Evolutionary conservation across 73 alveolate species (phyloP), one percentile per base, ranked within the genome.

Genomic region (Durusdinium trenchii): DNA sequence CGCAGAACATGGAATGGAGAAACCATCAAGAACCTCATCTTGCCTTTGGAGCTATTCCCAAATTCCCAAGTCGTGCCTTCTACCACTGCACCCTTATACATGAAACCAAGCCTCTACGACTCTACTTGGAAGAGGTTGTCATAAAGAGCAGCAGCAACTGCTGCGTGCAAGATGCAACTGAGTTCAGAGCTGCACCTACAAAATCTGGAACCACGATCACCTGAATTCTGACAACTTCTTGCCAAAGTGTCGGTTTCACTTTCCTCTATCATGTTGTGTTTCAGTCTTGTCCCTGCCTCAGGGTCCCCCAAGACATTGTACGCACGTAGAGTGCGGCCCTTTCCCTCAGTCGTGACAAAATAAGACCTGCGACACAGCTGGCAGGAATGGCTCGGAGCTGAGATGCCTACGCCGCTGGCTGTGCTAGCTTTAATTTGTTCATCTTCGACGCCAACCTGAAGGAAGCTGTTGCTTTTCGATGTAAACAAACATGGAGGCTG

Each of bases 231-330:
- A 30, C n/a, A 67, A 5, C 16, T 16, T 38, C 2, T 48, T 23
- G 83, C 51, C 28, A 28, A 71, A 35, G 83, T 3, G 28, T 48
- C 38, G 14, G 2, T n/a, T n/a, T n/a, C n/a, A n/a, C n/a, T n/a
- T n/a, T n/a, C n/a, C 42, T 67, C 43, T 9, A 67, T 32, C 81
- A 67, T 2, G n/a, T 18, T 67, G 18, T 9, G 32, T 67, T n/a
- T 67, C 81, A 30, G 81, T 26, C 81, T 26, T 67, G 42, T 42
- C 61, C 93, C 0, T 36, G 75, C 93, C 93, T 83, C 93, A 2
- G 93, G 93, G 73, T 83, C 93, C 7, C 51, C 93, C 38, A 83
- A 36, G 26, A 83, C 93, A 51, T 83, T 83, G 93, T 83, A 83
- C 52, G 93, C 93, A 0, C 50, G 47, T 73, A 83, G 93, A 4